Base-by-base conservation (phyloP, 176 grass and related monocot genomes). In the Phoenix dactylifera region DNA sequence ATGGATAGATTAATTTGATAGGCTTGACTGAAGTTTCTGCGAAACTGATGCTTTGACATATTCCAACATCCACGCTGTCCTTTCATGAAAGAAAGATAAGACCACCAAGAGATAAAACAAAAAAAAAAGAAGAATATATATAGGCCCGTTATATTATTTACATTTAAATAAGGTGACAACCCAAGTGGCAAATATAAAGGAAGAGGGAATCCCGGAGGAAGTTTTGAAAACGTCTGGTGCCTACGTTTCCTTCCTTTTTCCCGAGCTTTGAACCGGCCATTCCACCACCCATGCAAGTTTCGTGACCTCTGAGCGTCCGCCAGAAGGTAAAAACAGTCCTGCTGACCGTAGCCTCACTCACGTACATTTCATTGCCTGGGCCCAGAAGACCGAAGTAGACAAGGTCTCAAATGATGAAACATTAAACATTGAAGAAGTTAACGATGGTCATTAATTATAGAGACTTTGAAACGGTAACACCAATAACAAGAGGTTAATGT, bases 11-110 rank as follows among this genome's bases (percentile, higher is more conserved):
- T 44, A 44, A 14, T 44, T 12, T 44, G 35, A 60, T 4, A 7
- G 25, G 58, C 26, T 17, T 60, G 58, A 35, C 15, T 17, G 16
- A 25, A 55, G 52, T 15, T 60, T 60, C 58, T 32, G 6, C 15
- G 58, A 60, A 60, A 18, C 28, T 60, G 58, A 60, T 60, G 30
- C 58, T 39, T 24, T 60, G 58, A 60, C 58, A 60, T 18, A n/a
- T 35, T 32, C 26, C 29, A 60, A 32, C 58, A 3, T 24, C 26
- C 58, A 60, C 4, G n/a, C 7, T 60, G 25, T 60, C 58, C 58
- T 29, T 17, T 16, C 58, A 10, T 23, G 54, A 22, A 23, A 24
- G 54, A 56, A 17, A 55, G 52, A 10, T 20, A 3, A 55, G 52
- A 55, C 18, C 52, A 19, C 7, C 52, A 3, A 55, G 4, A 22